Conservation (phyloP, 1,284 basidiomycete species). For the Chalciporus sp. region DNA sequence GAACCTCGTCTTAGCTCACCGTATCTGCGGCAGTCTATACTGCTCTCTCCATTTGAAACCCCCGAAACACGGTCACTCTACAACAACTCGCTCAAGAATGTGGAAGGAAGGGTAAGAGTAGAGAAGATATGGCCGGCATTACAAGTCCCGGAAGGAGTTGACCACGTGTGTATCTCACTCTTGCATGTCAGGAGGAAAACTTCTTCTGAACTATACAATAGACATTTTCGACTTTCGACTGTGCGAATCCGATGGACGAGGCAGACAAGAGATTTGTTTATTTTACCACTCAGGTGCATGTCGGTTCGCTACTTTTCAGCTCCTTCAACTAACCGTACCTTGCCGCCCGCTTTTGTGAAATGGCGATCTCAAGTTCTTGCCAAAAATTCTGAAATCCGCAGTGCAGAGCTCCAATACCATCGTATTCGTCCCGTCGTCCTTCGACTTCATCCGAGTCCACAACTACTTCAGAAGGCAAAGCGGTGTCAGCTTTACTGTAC, state of each 20-base stretch:
- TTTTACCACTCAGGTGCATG: conserved; percentile 80
- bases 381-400: conserved; percentile 84
- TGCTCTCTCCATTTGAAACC: conserved; percentile 89
- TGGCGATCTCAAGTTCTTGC: conserved; percentile 61
- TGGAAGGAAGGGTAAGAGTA: conserved; percentile 80
- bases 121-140: conserved; percentile 73
- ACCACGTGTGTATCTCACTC: conserved; percentile 57
- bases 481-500: conserved; percentile 75
- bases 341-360: background rate
- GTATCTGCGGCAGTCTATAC: conserved; percentile 86
- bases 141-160: conserved; percentile 76
- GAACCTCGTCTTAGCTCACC: conserved; percentile 52
- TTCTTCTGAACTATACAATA: conserved; percentile 33
- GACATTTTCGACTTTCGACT: conserved; percentile 79
- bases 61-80: conserved; percentile 86
- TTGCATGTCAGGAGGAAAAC: background rate
- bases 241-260: conserved; percentile 74
- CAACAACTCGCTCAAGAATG: conserved; percentile 75
- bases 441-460: conserved; percentile 93
- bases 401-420: conserved; percentile 87
- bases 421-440: conserved; percentile 92
- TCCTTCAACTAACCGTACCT: background rate
- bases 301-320: background rate
- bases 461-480: conserved; percentile 80
- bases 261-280: conserved; percentile 84